Evolutionary conservation across 1,139 yeast species (phyloP).

Genomic region (Geotrichum macrosporum): DNA sequence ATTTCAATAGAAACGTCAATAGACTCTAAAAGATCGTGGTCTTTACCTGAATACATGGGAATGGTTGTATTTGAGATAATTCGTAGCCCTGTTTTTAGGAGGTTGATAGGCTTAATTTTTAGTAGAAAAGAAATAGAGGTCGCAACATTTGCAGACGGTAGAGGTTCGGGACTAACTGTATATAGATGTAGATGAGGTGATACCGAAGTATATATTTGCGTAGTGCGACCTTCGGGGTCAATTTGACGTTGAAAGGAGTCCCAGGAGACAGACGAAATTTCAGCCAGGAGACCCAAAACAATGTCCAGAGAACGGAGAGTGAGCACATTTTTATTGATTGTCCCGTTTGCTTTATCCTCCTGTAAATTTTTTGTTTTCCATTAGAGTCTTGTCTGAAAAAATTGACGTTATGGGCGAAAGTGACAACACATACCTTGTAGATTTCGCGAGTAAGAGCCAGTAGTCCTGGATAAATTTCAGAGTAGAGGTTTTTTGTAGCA

Average conservation of each 20-base stretch:
- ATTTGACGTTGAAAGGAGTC: constrained; percentile 12
- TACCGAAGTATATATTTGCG: constrained; percentile 8
- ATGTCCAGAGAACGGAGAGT: constrained; percentile 18
- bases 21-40: constrained; percentile 33
- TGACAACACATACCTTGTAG: constrained; percentile 18
- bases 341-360: constrained; percentile 19
- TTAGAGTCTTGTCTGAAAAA: background rate
- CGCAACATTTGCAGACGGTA: constrained; percentile 21
- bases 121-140: constrained; percentile 22
- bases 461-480: constrained; percentile 20
- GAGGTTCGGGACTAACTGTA: constrained; percentile 15
- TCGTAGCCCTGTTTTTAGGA: constrained; percentile 17
- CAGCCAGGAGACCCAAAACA: constrained; percentile 17
- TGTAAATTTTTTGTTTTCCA: constrained; percentile 2
- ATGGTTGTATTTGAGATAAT: constrained; percentile 12
- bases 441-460: constrained; percentile 15
- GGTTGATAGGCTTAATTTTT: constrained; percentile 19
- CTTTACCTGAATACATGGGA: background rate
- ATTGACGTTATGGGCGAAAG: background rate
- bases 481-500: constrained; percentile 13
- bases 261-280: constrained; percentile 20
- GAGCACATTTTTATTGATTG: constrained; percentile 11
- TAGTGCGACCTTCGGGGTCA: constrained; percentile 10
- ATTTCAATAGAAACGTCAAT: constrained; percentile 48
- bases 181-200: constrained; percentile 17